Base-by-base conservation (phyloP, 2,329 filamentous ascomycete genomes). In the Xylariaceae sp. region DNA sequence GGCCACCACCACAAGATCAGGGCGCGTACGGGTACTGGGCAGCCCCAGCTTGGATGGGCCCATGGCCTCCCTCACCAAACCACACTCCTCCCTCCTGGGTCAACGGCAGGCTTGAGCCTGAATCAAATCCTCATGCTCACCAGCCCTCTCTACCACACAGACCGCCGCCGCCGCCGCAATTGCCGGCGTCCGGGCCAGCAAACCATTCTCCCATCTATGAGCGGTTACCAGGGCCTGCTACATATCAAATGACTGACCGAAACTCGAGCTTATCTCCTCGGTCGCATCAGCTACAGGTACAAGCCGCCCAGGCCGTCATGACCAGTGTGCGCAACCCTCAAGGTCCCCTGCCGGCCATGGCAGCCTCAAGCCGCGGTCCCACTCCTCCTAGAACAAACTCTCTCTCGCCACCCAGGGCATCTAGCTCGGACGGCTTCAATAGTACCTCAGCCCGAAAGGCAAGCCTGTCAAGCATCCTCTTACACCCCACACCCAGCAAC, bases 321-420 rank as follows among this genome's bases (percentile, higher is more conserved):
- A 61, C 67, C 16, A 66, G 69, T 49, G 67, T 71, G 3, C 75
- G 75, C 50, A 74, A 74, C 57, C 69, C 74, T 9, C 75, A 78
- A 31, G 78, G 78, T 1, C 76, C 78, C 16, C 73, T 82, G 3
- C 78, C 80, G 8, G 69, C 78, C 11, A 71, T 80, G 62, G 56
- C 64, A 26, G 29, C 67, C 16, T 65, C 64, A 11, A 50, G 57
- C 62, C 58, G 73, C 63, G 43, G 71, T 65, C 55, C 69, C 11
- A 79, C 76, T 14, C 80, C 79, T 33, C 79, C 80, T 0, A 76
- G 81, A n/a, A 70, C 76, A 3, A 67, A 77, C 46, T 83, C 81
- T n/a, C 73, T 75, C 9, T 83, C 79, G 34, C 82, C 82, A 3
- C 78, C 79, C 0, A 74, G 77, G 43, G 75, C 72, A 53, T 73